These are phyloP conservation scores for Volvox africanus DNA, from an alignment of 139 green algal species.

Conservation along the genomic window DNA sequence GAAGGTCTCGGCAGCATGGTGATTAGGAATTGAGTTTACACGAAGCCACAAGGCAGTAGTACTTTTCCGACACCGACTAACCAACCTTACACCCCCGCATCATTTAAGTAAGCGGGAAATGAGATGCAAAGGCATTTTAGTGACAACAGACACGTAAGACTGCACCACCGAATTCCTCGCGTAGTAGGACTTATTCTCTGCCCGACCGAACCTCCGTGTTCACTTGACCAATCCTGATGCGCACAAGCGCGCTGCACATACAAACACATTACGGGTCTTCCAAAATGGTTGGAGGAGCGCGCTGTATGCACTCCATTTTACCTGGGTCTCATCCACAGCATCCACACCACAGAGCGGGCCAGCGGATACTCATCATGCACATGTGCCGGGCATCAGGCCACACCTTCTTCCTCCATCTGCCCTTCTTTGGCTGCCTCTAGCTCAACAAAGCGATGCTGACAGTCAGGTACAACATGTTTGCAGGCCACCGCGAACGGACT, in stretches of 20 bases:
- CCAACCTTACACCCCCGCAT: constrained; percentile 4
- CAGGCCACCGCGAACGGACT: neutral
- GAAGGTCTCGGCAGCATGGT: neutral
- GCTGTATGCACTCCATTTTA: neutral
- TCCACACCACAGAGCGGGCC: neutral
- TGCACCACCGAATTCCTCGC: neutral
- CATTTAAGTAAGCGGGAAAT: neutral
- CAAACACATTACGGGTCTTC: neutral
- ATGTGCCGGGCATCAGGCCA: neutral
- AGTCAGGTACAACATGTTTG: neutral
- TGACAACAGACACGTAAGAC: neutral
- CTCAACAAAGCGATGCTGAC: neutral
- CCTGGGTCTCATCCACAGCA: neutral
- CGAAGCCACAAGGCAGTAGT: neutral
- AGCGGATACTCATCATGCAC: neutral
- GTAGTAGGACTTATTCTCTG: constrained; percentile 18
- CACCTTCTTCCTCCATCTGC: neutral
- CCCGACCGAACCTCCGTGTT: neutral
- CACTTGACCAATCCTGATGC: neutral
- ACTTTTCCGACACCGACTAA: neutral
- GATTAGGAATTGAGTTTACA: constrained; percentile 17
- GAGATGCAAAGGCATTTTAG: neutral
- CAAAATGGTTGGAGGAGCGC: neutral
- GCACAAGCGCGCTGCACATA: neutral
- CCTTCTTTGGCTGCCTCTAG: neutral